phyloP scores from a whole-genome alignment of 176 grass and related monocot genomes.

The Ensete ventricosum region DNA sequence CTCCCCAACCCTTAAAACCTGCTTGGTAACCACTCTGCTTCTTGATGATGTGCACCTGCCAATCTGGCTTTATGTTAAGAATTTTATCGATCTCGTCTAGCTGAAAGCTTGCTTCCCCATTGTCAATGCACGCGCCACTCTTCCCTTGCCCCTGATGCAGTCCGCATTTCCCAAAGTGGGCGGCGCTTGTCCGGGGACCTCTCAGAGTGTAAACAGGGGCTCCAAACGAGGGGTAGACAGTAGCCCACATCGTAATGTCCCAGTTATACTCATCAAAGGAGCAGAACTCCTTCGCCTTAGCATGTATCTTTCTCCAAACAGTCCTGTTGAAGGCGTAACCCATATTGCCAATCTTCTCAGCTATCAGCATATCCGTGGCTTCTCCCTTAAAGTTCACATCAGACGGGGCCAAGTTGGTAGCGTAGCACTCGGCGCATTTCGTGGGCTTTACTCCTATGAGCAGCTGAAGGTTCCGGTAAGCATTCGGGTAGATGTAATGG shows the following conservation, averaged over 20 bases:
- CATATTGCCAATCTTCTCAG: slow-evolving; percentile 87
- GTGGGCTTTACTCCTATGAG: slow-evolving; percentile 54
- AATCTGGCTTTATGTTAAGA: slow-evolving; percentile 62
- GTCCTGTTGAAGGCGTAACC: slow-evolving; percentile 88
- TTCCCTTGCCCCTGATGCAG: slow-evolving; percentile 80
- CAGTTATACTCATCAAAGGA: slow-evolving; percentile 87
- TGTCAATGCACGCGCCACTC: slow-evolving; percentile 51
- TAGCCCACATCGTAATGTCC: slow-evolving; percentile 96
- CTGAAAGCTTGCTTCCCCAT: slow-evolving; percentile 35
- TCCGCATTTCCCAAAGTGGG: slow-evolving; percentile 89
- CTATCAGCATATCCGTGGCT: slow-evolving; percentile 59
- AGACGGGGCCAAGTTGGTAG: slow-evolving; percentile 62
- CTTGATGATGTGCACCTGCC: slow-evolving; percentile 46
- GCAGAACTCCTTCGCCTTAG: slow-evolving; percentile 81
- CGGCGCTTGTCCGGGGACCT: slow-evolving; percentile 58
- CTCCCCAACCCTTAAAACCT: slow-evolving; percentile 96
- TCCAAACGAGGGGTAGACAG: slow-evolving; percentile 73
- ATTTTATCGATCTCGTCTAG: slow-evolving; percentile 47
- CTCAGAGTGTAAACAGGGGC: slow-evolving; percentile 74
- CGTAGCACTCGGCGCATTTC: slow-evolving; percentile 67
- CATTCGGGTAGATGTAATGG: slow-evolving; percentile 86
- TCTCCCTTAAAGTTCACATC: slow-evolving; percentile 73
- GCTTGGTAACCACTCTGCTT: slow-evolving; percentile 76
- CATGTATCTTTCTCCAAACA: slow-evolving; percentile 87
- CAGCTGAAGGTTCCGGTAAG: slow-evolving; percentile 60